Evolutionary conservation across 2,329 filamentous ascomycete species (phyloP).

Genomic region (Epichloe brachyelytri): DNA sequence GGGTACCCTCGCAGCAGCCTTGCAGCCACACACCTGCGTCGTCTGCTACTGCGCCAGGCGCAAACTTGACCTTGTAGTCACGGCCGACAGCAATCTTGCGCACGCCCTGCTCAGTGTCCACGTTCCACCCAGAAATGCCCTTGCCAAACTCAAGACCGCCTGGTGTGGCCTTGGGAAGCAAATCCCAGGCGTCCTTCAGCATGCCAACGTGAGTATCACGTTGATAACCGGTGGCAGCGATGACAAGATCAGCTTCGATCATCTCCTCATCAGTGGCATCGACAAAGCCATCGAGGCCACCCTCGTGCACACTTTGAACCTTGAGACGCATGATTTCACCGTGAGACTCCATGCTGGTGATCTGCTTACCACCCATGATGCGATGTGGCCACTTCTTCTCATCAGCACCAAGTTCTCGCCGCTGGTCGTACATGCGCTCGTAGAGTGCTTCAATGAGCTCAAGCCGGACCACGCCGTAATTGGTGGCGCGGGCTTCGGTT

Average conservation of each 20-base stretch:
- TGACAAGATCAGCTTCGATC: constrained; percentile 65
- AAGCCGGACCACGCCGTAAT: constrained; percentile 90
- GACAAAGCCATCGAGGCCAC: constrained; percentile 27
- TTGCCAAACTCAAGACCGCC: constrained; percentile 18
- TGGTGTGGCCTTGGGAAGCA: constrained; percentile 46
- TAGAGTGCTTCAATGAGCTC: constrained; percentile 82
- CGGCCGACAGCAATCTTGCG: constrained; percentile 54
- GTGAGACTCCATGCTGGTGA: constrained; percentile 46
- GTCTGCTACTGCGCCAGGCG: constrained; percentile 50
- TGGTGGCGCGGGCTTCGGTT: constrained; percentile 65
- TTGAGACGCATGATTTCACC: constrained; percentile 44
- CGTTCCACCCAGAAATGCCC: constrained; percentile 28
- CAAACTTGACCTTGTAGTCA: constrained; percentile 68
- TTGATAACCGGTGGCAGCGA: constrained; percentile 79
- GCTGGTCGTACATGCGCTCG: constrained; percentile 76
- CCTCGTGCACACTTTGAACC: constrained; percentile 34
- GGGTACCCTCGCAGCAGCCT: constrained; percentile 84
- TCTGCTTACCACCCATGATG: constrained; percentile 57
- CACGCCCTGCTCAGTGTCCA: constrained; percentile 24
- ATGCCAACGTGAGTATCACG: constrained; percentile 68
- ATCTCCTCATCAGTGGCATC: constrained; percentile 36
- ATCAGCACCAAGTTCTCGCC: constrained; percentile 53
- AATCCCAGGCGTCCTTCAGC: constrained; percentile 49
- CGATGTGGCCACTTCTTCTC: constrained; percentile 69
- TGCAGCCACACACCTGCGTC: constrained; percentile 82